phyloP scores from a whole-genome alignment of 2,329 filamentous ascomycete species.

The Trichoderma sp. region DNA sequence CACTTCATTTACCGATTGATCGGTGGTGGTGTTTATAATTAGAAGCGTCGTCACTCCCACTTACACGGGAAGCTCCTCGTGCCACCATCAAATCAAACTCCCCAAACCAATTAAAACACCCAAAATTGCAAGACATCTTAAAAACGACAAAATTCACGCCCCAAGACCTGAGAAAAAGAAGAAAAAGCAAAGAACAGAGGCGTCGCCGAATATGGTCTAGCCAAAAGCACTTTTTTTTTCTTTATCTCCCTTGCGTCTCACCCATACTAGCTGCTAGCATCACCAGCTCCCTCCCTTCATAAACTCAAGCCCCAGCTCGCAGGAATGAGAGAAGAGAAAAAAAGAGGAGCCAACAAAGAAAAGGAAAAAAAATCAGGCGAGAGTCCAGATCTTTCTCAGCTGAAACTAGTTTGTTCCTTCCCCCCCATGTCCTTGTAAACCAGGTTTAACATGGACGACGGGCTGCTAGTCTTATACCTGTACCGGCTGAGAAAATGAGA shows the following conservation, averaged over 20 bases:
- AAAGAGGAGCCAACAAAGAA: not conserved
- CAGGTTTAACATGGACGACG: too few relatives aligned
- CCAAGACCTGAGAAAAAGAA: not conserved
- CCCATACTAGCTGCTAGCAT: not conserved
- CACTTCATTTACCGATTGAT: not conserved
- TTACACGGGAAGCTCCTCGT: not conserved
- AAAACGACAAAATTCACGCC: not conserved
- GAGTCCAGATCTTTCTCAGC: not conserved
- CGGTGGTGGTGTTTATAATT: not conserved
- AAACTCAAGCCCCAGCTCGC: not conserved
- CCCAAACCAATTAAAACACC: not conserved
- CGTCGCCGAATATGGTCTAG: not conserved
- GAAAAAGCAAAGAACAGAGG: not conserved
- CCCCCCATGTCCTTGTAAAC: too few relatives aligned
- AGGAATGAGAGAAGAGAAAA: not conserved
- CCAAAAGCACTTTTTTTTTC: not conserved
- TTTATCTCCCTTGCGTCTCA: constrained; percentile 6
- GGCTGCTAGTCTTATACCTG: too few relatives aligned
- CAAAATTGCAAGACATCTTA: not conserved
- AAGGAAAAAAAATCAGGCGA: too few relatives aligned
- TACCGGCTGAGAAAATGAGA: not conserved
- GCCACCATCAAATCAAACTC: not conserved
- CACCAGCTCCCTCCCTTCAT: not conserved
- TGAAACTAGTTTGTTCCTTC: not conserved
- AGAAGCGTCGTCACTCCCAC: not conserved